These are phyloP conservation scores for Pythium brassicae DNA, from an alignment of 352 stramenopile genomes.

Conservation along the genomic window DNA sequence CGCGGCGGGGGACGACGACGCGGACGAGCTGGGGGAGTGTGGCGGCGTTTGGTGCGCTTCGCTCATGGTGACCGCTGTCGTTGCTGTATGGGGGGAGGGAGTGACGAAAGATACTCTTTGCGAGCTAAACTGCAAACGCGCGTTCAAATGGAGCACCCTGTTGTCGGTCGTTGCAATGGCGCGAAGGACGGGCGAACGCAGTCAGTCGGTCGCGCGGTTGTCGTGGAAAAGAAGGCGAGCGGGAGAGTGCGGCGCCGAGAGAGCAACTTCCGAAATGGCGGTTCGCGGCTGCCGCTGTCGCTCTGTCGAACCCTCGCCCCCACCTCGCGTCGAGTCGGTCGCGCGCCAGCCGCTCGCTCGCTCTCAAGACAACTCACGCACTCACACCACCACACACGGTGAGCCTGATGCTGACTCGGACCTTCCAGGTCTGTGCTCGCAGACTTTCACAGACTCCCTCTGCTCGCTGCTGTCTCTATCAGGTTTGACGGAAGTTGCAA, in stretches of 20 bases:
- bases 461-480: too few relatives aligned
- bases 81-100: neutral
- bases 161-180: constrained; percentile 4
- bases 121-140: too few relatives aligned
- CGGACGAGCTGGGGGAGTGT: constrained; percentile 8
- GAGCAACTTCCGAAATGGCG: constrained; percentile 62
- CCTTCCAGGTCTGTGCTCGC: too few relatives aligned
- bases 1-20: constrained; percentile 12
- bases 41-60: neutral
- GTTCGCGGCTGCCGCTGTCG: constrained; percentile 34
- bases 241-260: constrained; percentile 24
- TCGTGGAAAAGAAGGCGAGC: constrained; percentile 12
- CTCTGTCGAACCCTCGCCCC: constrained; percentile 23
- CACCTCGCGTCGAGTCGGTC: constrained; percentile 2
- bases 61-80: neutral
- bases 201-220: constrained; percentile 10
- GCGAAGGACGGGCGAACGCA: neutral
- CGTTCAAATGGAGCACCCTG: neutral
- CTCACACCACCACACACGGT: neutral
- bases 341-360: constrained; percentile 4
- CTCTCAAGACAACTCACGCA: constrained; percentile 13
- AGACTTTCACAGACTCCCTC: too few relatives aligned
- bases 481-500: too few relatives aligned
- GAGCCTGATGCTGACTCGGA: neutral
- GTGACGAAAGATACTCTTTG: too few relatives aligned